Conservation (phyloP, 768 basidiomycete genomes). For the Tylopilus rubrobrunneus region DNA sequence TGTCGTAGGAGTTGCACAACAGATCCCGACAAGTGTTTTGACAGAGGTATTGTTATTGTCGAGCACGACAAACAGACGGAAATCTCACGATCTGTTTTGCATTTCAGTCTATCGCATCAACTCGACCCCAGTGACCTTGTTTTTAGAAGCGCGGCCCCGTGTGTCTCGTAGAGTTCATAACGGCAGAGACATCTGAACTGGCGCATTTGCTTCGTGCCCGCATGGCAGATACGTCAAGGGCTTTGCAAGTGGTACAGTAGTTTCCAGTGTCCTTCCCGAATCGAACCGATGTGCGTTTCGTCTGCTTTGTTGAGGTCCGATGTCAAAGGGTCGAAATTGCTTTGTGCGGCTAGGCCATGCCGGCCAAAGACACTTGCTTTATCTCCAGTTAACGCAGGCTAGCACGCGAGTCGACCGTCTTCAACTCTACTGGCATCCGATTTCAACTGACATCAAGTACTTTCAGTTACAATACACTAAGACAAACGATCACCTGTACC, state of each 20-base stretch:
- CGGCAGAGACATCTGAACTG: not conserved
- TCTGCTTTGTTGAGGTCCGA: constrained; percentile 20
- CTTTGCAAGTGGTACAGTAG: not conserved
- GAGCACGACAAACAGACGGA: constrained; percentile 9
- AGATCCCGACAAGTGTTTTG: constrained; percentile 16
- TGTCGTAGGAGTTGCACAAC: not conserved
- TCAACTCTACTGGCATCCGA: too few species aligned
- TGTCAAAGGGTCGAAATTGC: constrained; percentile 11
- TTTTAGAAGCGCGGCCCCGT: not conserved
- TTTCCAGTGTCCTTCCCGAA: not conserved
- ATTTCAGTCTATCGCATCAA: too few species aligned
- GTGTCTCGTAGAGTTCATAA: not conserved
- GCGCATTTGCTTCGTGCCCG: too few species aligned
- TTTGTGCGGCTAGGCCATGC: constrained; percentile 8
- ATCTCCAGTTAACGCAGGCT: constrained; percentile 8
- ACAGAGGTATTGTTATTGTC: constrained; percentile 18
- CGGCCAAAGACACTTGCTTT: constrained; percentile 4
- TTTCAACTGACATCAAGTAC: too few species aligned
- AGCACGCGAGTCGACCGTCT: too few species aligned
- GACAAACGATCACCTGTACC: too few species aligned
- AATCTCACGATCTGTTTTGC: constrained; percentile 15
- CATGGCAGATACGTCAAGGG: not conserved
- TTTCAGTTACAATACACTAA: too few species aligned
- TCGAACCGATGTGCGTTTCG: not conserved
- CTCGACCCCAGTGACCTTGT: not conserved